phyloP scores from a whole-genome alignment of 176 grass and related monocot genomes.

The Pontederia crassipes region DNA sequence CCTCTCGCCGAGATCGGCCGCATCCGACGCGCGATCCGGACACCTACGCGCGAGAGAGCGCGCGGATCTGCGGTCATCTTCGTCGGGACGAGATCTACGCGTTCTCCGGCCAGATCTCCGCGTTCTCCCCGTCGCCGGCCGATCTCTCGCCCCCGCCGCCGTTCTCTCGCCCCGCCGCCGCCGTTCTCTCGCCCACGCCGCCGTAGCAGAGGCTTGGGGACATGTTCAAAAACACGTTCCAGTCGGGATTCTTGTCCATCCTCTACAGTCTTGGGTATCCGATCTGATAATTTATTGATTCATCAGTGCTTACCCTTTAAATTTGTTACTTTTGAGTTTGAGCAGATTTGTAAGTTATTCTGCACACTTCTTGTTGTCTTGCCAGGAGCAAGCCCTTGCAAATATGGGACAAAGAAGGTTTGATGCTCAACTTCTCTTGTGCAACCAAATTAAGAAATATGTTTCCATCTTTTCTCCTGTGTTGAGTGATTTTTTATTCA shows the following conservation, averaged over 20 bases:
- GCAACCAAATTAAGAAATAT: not conserved
- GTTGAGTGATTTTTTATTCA: not conserved
- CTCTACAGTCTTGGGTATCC: conserved; percentile 87
- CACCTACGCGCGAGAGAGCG: no score
- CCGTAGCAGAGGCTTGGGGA: conserved; percentile 1
- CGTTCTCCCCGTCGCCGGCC: no score
- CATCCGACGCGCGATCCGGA: no score
- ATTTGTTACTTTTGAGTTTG: not conserved
- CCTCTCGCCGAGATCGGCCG: no score
- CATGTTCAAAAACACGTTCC: conserved; percentile 98
- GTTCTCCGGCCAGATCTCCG: no score
- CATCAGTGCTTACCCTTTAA: not conserved
- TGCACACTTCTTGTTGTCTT: conserved; percentile 2
- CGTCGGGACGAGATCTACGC: no score
- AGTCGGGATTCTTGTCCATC: conserved; percentile 90
- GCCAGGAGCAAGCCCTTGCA: conserved; percentile 91
- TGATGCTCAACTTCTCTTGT: not conserved
- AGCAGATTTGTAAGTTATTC: not conserved
- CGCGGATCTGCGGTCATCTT: no score
- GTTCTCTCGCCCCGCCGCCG: no score
- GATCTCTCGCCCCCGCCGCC: no score
- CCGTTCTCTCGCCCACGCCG: no score
- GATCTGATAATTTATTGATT: not conserved
- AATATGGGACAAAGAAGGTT: conserved; percentile 99
- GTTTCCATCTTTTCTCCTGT: not conserved